Evolutionary conservation across 257 asterid species (phyloP).

Genomic region (Nicotiana paniculata): DNA sequence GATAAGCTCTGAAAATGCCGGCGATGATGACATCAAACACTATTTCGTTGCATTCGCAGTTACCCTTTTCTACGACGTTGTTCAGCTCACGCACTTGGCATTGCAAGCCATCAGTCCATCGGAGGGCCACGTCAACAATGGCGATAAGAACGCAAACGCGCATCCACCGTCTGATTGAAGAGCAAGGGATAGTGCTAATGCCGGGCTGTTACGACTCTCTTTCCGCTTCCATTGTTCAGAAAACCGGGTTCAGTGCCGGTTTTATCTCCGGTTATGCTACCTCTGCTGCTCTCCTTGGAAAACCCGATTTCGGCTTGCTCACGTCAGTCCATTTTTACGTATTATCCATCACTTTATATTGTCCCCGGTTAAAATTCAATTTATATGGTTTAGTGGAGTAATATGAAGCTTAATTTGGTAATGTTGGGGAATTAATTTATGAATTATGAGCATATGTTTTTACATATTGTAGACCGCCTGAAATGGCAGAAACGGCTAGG

Average conservation of each 20-base stretch:
- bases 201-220: conserved; percentile 19
- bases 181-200: conserved; percentile 6
- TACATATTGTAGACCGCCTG: conserved; percentile 10
- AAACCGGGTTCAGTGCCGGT: conserved; percentile 16
- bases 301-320: conserved; percentile 18
- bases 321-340: conserved; percentile 1
- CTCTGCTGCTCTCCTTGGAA: conserved; percentile 17
- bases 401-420: no score
- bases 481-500: conserved; percentile 13
- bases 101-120: no score
- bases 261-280: conserved; percentile 15
- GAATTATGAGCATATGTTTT: background rate
- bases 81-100: background rate
- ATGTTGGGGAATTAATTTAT: background rate
- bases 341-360: no score
- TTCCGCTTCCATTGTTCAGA: conserved; percentile 14
- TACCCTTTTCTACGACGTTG: background rate
- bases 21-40: background rate
- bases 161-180: conserved; percentile 18
- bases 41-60: background rate
- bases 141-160: background rate
- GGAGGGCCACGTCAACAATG: no score
- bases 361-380: no score
- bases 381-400: no score
- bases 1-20: background rate